Conservation (phyloP, 1,284 basidiomycete genomes). For the Rhodotorula mucilaginosa region DNA sequence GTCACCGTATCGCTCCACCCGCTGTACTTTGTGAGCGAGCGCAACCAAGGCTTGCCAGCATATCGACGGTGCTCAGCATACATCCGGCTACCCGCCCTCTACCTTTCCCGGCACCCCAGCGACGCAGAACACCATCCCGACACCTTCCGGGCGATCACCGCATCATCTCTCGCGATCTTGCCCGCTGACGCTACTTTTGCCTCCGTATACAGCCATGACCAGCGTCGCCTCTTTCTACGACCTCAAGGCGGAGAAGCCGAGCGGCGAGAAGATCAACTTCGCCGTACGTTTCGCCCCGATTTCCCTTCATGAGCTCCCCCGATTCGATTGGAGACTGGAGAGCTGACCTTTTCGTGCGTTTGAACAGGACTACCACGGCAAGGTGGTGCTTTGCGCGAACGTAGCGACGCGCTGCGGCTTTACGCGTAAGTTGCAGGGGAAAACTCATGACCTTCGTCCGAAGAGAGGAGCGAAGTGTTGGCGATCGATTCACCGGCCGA, state of each 20-base stretch:
- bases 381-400: slow-evolving; percentile 57
- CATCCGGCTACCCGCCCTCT: too few relatives aligned
- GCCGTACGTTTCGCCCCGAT: slow-evolving; percentile 1
- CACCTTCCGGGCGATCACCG: too few relatives aligned
- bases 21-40: too few relatives aligned
- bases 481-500: too few relatives aligned
- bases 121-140: not conserved
- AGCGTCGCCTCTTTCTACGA: slow-evolving; percentile 49
- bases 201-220: slow-evolving; percentile 13
- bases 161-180: not conserved
- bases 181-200: not conserved
- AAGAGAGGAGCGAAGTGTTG: too few relatives aligned
- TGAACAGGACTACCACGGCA: slow-evolving; percentile 51
- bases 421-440: slow-evolving; percentile 4
- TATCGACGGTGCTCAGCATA: too few relatives aligned
- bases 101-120: not conserved
- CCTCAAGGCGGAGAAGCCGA: slow-evolving; percentile 50
- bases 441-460: too few relatives aligned
- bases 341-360: not conserved
- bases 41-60: too few relatives aligned
- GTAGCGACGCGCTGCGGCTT: slow-evolving; percentile 49
- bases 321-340: not conserved
- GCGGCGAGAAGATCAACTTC: slow-evolving; percentile 29
- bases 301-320: too few relatives aligned
- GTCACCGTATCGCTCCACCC: not conserved